A percentile compares a stretch with the other conserved stretches of the same genome.
Evolutionary conservation across 495 filamentous ascomycete species (phyloP).

Genomic region (Trichocladium uniseriatum): DNA sequence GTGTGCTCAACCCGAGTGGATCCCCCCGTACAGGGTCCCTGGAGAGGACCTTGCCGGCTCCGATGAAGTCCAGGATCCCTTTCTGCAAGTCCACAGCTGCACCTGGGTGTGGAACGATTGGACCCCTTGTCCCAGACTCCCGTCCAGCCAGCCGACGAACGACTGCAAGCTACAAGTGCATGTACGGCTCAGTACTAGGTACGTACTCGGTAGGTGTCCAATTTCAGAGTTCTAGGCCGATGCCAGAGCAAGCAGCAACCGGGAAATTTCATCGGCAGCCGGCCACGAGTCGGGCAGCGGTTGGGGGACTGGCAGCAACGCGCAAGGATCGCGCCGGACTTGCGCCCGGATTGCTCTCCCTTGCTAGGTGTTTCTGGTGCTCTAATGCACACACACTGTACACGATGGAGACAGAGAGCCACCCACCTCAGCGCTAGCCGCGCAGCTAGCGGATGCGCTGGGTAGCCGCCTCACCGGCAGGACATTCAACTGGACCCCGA

Average conservation of each 20-base stretch:
- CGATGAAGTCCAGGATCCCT: conserved; percentile 14
- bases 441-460: not conserved
- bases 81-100: conserved; percentile 6
- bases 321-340: conserved; percentile 1
- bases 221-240: not conserved
- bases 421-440: too few species aligned
- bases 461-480: not conserved
- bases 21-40: conserved; percentile 9
- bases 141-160: not conserved
- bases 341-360: not conserved
- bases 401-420: too few species aligned
- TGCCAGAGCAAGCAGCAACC: not conserved
- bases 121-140: too few species aligned
- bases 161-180: conserved; percentile 10
- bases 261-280: not conserved
- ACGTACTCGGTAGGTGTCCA: conserved; percentile 5
- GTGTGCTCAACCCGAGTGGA: conserved; percentile 13
- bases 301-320: conserved; percentile 10
- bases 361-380: too few species aligned
- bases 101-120: not conserved
- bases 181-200: too few species aligned
- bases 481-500: not conserved
- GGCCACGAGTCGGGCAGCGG: conserved; percentile 5
- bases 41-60: conserved; percentile 7
- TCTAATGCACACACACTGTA: too few species aligned